Evolutionary conservation across 1,284 basidiomycete species (phyloP), one percentile per base, ranked within the genome.

Genomic region (Trichosporon faecale): DNA sequence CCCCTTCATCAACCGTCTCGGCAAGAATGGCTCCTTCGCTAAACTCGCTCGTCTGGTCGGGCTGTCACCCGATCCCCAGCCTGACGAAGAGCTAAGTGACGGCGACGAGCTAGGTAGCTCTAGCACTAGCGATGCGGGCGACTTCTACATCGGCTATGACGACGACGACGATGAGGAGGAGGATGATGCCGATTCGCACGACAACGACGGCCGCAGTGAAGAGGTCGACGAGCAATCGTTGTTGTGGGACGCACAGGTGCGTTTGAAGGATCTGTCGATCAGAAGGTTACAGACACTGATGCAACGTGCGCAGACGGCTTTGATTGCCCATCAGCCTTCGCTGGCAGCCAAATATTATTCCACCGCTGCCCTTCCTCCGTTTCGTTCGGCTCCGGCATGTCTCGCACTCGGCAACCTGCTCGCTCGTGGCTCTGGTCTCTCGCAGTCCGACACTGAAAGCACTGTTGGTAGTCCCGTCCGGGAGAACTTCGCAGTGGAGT

Each of bases 191-290:
- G 29, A 61, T 18, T 64, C 61, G 61, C 61, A 64, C 14, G 57
- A 71, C 25, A 68, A 68, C 12, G 72, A 71, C 23, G 68, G 31
- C 8, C 25, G 25, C 1, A 70, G 64, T 23, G 75, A 61, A 31
- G 57, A 73, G 12, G 69, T 74, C 11, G 79, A 80, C 66, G 79
- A 78, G 44, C 78, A 80, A 40, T 73, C 72, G 2, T 63, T 82
- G 37, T 71, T 80, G 76, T 79, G 78, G 79, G 77, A 80, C 67
- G 80, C 80, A 31, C 80, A 82, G 73, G 80, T 80, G 65, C 66
- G 80, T 76, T 0, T 14, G 14, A 5, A 31, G n/a, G 40, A 63
- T 18, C 25, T 25, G 29, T 55, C 12, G 64, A 49, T 25, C 44
- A 52, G 29, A 14, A 12, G 21, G 14, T 16, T 35, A 11, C 52